Evolutionary conservation across 768 basidiomycete genomes (phyloP), one percentile per base, ranked within the genome.

Genomic region (Coprinopsis sp.): DNA sequence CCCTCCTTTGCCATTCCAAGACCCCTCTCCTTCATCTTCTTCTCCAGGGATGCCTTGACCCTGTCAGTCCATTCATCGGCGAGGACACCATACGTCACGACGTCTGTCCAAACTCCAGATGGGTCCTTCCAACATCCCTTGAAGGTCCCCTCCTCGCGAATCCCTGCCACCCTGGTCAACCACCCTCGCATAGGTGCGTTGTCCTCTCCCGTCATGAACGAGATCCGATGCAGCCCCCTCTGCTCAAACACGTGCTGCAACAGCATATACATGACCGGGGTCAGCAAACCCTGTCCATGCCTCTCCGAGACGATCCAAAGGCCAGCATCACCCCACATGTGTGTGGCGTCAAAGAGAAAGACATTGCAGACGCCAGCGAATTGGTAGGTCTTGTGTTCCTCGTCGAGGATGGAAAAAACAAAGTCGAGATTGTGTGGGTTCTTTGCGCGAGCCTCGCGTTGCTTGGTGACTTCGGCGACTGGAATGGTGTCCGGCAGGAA

Each of bases 151-250:
- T 74, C 72, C 54, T 69, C 46, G 27, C 58, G 62, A 19, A 65
- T 64, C 12, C 64, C 67, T 6, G 64, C 64, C 11, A 68, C 62
- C 11, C 63, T 64, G 46, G 72, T 70, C 38, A 76, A 52, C 74
- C 73, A 78, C 11, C 56, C 56, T n/a, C 68, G 61, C 74, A 78
- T 77, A 0, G 63, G 62, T 21, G 59, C 41, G 49, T 78, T 75
- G 38, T 73, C 64, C 27, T 58, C 56, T 7, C 58, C 60, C 1
- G 74, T 75, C 41, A 71, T 66, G 46, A 76, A 71, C 7, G 64
- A 62, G 12, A 66, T 65, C 11, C 74, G 60, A 50, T 74, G 73
- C 13, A 76, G 52, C 8, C 63, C 64, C 25, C 58, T 58, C 37
- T 69, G 64, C 46, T 74, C 74, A 47, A 77, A 76, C 1, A 65